Evolutionary conservation across 78 protist genomes (phyloP).

Genomic region (Blattamonas nauphoetae): DNA sequence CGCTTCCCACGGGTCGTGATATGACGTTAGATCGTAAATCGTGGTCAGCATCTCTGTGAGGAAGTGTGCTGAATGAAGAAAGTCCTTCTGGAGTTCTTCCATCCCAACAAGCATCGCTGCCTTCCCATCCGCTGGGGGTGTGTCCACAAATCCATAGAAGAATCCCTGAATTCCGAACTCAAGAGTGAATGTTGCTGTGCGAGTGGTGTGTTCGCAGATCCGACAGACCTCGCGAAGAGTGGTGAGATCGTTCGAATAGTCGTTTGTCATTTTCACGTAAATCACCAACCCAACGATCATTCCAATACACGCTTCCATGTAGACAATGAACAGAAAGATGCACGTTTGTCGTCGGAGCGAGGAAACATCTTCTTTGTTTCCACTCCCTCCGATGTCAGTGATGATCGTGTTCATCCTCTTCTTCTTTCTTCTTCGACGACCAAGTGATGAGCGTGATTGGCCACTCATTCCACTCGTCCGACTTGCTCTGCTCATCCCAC

Average conservation of each 20-base stretch:
- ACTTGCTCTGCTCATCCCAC: too few species aligned
- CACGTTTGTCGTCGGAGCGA: background rate
- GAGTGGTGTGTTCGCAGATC: background rate
- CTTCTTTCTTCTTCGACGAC: background rate
- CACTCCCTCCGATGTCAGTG: background rate
- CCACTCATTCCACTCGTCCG: too few species aligned
- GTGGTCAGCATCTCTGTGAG: background rate
- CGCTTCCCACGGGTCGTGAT: background rate
- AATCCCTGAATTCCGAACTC: background rate
- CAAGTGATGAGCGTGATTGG: too few species aligned
- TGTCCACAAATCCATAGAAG: background rate
- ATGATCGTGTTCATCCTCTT: background rate
- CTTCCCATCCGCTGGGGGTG: background rate
- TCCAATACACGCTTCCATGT: background rate
- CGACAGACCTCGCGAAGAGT: background rate
- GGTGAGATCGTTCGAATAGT: background rate
- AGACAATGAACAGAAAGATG: background rate
- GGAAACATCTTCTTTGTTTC: background rate
- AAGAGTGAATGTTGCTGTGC: background rate
- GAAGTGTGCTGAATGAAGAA: background rate
- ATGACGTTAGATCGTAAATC: background rate
- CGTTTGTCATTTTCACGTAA: background rate
- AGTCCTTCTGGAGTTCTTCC: background rate
- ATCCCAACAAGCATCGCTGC: background rate
- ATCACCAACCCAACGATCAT: background rate